Conservation (phyloP, 2,329 filamentous ascomycete genomes). For the Cordyceps javanica region DNA sequence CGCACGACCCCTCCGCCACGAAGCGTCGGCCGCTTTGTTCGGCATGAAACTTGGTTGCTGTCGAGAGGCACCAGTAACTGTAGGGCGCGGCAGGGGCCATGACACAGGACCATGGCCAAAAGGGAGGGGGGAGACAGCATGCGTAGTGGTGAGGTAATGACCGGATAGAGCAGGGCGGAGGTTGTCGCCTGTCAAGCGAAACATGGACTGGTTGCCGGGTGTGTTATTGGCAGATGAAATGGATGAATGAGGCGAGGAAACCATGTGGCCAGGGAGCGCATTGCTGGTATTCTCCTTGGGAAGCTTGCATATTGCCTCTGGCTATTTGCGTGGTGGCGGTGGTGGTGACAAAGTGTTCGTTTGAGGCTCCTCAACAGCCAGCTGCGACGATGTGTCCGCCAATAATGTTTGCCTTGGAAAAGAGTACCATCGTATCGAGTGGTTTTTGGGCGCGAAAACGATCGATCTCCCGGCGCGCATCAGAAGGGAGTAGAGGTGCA, state of each 20-base stretch:
- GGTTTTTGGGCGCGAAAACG: background rate
- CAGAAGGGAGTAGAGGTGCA: background rate
- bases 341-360: no score
- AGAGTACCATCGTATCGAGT: background rate
- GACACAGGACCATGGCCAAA: background rate
- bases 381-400: background rate
- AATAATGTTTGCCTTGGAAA: no score
- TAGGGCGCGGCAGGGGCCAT: background rate
- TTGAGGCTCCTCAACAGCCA: background rate
- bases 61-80: background rate
- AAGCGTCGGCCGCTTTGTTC: background rate
- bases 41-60: background rate
- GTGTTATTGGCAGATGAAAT: no score
- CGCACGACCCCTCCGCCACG: constrained; percentile 7
- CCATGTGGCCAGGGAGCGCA: no score
- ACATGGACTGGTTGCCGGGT: no score
- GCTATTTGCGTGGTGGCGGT: no score
- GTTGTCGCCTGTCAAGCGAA: no score
- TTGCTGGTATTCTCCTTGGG: no score
- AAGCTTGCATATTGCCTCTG: no score
- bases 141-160: background rate
- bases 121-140: background rate
- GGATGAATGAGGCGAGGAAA: no score
- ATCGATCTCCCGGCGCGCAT: background rate
- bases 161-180: background rate